Percentiles rank a stretch among this genome's conserved stretches.
These are phyloP conservation scores for Sporothrix protearum DNA, from an alignment of 2,329 filamentous ascomycete genomes.

Conservation along the genomic window DNA sequence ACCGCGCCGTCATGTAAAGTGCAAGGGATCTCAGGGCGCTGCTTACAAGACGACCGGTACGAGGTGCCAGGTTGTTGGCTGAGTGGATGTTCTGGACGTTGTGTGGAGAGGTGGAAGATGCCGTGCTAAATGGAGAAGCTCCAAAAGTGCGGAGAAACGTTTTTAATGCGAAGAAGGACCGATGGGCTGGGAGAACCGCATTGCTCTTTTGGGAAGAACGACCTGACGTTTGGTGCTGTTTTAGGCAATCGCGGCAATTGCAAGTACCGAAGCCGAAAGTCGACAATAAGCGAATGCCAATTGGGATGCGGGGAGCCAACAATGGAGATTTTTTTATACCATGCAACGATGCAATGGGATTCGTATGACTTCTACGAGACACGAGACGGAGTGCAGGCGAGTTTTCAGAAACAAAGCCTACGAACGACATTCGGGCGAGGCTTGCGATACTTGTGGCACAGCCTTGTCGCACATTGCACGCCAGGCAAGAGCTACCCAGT, in stretches of 20 bases:
- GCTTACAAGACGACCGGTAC: not conserved
- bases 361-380: too few species aligned
- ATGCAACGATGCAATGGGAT: too few species aligned
- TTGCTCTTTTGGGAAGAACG: conserved; percentile 2
- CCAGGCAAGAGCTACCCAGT: not conserved
- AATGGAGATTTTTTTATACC: too few species aligned
- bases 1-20: not conserved
- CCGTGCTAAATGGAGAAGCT: not conserved
- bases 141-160: conserved; percentile 14
- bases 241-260: conserved; percentile 22
- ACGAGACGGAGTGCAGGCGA: not conserved
- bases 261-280: conserved; percentile 22
- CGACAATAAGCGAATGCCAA: not conserved
- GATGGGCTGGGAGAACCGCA: not conserved
- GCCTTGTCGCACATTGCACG: not conserved
- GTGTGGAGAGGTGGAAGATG: conserved; percentile 1
- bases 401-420: not conserved
- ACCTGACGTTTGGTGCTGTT: conserved; percentile 3
- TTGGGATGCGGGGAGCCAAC: not conserved
- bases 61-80: not conserved
- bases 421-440: not conserved
- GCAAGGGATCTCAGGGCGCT: not conserved
- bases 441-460: conserved; percentile 6
- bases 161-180: not conserved
- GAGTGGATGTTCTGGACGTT: not conserved